Evolutionary conservation across 164 flowering plant genomes (phyloP).

Genomic region (Tetracentron sinense): DNA sequence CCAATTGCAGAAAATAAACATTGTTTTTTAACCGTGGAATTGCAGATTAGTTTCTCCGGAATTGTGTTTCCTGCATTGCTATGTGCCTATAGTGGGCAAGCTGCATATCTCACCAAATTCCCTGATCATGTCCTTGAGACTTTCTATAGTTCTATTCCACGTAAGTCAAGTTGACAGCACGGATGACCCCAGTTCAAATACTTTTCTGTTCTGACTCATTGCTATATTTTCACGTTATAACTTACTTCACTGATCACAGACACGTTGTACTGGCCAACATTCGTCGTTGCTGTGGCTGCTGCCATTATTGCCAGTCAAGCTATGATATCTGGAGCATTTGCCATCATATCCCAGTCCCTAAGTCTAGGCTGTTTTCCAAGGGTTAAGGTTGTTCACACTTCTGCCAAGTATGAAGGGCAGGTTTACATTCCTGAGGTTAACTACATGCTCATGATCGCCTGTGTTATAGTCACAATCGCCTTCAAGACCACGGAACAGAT

Average conservation of each 20-base stretch:
- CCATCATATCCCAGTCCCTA: slow-evolving; percentile 54
- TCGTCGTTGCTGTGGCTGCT: slow-evolving; percentile 65
- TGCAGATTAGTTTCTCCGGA: slow-evolving; percentile 57
- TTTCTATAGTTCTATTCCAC: slow-evolving; percentile 53
- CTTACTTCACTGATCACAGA: slow-evolving; percentile 23
- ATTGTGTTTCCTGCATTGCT: slow-evolving; percentile 48
- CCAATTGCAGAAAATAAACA: not conserved
- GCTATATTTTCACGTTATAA: not conserved
- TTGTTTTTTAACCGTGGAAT: not conserved
- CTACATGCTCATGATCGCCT: slow-evolving; percentile 56
- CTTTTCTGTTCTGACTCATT: not conserved
- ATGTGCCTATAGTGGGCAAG: slow-evolving; percentile 62
- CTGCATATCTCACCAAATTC: slow-evolving; percentile 52
- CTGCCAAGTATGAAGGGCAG: slow-evolving; percentile 64
- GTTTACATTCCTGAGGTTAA: slow-evolving; percentile 83
- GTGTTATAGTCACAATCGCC: slow-evolving; percentile 40
- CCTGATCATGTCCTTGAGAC: slow-evolving; percentile 35
- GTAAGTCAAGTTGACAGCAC: slow-evolving; percentile 22
- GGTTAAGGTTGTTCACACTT: slow-evolving; percentile 72
- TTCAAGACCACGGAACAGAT: slow-evolving; percentile 54
- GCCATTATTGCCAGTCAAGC: slow-evolving; percentile 80
- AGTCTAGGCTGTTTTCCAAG: slow-evolving; percentile 64
- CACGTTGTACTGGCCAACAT: slow-evolving; percentile 65
- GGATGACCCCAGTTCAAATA: not conserved
- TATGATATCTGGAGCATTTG: slow-evolving; percentile 66